phyloP scores from a whole-genome alignment of 2,329 filamentous ascomycete species.

The Monosporascus ibericus region DNA sequence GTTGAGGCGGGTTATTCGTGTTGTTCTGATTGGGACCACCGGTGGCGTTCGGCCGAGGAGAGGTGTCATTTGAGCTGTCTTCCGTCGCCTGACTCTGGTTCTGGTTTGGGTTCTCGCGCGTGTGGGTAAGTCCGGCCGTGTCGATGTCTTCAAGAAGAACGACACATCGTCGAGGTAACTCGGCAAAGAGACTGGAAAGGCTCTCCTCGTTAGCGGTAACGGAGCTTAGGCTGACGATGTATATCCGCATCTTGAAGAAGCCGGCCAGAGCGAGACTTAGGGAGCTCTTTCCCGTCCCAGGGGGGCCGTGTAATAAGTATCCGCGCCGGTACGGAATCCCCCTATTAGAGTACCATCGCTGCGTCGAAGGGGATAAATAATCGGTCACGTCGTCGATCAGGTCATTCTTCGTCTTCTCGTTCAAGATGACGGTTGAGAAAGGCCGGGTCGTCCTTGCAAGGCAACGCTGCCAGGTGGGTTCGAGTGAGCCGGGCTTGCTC shows the following conservation, averaged over 20 bases:
- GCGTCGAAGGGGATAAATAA: slow-evolving; percentile 56
- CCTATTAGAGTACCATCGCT: slow-evolving; percentile 75
- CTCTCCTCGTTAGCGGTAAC: slow-evolving; percentile 58
- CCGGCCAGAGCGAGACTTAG: slow-evolving; percentile 66
- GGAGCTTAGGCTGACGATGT: slow-evolving; percentile 64
- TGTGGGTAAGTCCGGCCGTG: slow-evolving; percentile 62
- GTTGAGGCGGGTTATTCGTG: slow-evolving; percentile 8
- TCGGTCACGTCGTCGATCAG: slow-evolving; percentile 56
- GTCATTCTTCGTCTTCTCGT: slow-evolving; percentile 52
- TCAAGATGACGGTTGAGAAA: slow-evolving; percentile 60
- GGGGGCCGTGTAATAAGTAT: slow-evolving; percentile 75
- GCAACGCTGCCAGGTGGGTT: slow-evolving; percentile 54
- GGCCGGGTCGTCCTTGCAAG: slow-evolving; percentile 55
- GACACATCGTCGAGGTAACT: slow-evolving; percentile 63
- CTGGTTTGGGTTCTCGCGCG: slow-evolving; percentile 31
- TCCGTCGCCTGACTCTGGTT: too few species aligned
- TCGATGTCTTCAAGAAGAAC: slow-evolving; percentile 75
- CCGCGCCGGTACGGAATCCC: slow-evolving; percentile 83
- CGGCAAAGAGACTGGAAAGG: slow-evolving; percentile 56
- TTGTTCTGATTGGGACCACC: slow-evolving; percentile 22
- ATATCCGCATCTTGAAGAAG: slow-evolving; percentile 64
- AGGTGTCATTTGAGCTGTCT: slow-evolving; percentile 17
- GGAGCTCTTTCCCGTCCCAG: slow-evolving; percentile 73
- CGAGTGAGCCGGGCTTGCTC: slow-evolving; percentile 31
- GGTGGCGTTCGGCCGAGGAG: slow-evolving; percentile 26